Evolutionary conservation across 2,329 filamentous ascomycete species (phyloP), one percentile per base, ranked within the genome.

Genomic region (Fusarium dimerum): DNA sequence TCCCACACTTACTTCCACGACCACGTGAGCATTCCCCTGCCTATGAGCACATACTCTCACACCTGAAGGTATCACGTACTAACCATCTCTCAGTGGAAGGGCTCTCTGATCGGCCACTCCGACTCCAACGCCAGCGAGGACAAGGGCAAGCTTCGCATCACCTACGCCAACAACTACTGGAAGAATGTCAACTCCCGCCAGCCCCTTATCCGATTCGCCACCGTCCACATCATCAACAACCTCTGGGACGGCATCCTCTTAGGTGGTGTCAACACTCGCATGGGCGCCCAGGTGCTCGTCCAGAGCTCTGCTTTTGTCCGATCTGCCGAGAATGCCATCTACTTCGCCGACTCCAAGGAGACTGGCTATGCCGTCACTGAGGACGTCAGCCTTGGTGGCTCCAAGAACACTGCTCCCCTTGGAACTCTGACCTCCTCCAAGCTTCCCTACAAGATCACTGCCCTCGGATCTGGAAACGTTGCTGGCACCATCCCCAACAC

Each of bases 91-190:
- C 1, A 63, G 61, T 85, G 74, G 74, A 86, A 86, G 70, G 79
- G 72, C 15, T 83, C 80, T 0, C 75, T 86, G 30, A 73, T 85
- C 54, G 82, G 81, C 5, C 82, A 86, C 75, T 80, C 76, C 5
- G 80, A 86, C 72, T 75, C 47, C 71, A 85, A 85, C 70, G 72
- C 59, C 29, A 71, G 63, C 26, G 75, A 85, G 61, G 86, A 88
- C 69, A 80, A 64, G 2, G 85, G 84, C 61, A 78, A 85, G 66
- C 76, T 88, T 32, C 79, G 74, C 64, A 73, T 89, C 49, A 88
- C 86, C 45, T 86, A 85, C 66, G 77, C 79, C 71, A 82, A 86
- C 76, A 88, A 88, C 78, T 76, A 82, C 75, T 88, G 78, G 77
- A 64, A 67, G 59, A 86, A 87, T 73, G 68, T 87, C 66, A 84